Conservation (phyloP, 306 rosid genomes). For the Begonia masoniana region DNA sequence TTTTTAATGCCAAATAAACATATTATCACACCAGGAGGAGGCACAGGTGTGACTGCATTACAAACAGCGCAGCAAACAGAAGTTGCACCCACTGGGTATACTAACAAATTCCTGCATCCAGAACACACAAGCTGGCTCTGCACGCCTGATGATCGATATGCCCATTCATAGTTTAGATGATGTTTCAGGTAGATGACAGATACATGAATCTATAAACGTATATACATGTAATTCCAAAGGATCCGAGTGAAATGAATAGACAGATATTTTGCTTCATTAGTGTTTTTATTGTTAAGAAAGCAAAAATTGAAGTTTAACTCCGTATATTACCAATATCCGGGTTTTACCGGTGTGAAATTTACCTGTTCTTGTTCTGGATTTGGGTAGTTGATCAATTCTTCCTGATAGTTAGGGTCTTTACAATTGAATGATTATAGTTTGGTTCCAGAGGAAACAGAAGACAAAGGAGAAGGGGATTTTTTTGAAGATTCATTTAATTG, state of each 20-base stretch:
- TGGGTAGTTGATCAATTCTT: not conserved
- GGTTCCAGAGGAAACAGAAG: not conserved
- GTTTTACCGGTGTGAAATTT: not conserved
- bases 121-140: conserved; percentile 98
- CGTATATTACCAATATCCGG: not conserved
- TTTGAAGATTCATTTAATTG: too few relatives aligned
- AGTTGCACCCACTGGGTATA: conserved; percentile 90
- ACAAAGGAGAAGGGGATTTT: conserved; percentile 5
- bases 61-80: conserved; percentile 99
- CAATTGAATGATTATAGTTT: not conserved
- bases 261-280: too few relatives aligned
- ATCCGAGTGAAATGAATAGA: too few relatives aligned
- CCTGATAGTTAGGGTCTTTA: not conserved
- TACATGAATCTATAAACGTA: too few relatives aligned
- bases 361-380: not conserved
- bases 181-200: not conserved
- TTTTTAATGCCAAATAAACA: not conserved
- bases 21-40: conserved; percentile 62
- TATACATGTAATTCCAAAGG: too few relatives aligned
- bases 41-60: conserved; percentile 92
- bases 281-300: too few relatives aligned
- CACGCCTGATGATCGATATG: conserved; percentile 32
- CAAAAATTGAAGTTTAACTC: too few relatives aligned
- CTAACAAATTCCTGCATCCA: conserved; percentile 84
- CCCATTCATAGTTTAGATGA: not conserved